Conservation (phyloP, 768 basidiomycete species). For the Cyclocybe cylindracea region DNA sequence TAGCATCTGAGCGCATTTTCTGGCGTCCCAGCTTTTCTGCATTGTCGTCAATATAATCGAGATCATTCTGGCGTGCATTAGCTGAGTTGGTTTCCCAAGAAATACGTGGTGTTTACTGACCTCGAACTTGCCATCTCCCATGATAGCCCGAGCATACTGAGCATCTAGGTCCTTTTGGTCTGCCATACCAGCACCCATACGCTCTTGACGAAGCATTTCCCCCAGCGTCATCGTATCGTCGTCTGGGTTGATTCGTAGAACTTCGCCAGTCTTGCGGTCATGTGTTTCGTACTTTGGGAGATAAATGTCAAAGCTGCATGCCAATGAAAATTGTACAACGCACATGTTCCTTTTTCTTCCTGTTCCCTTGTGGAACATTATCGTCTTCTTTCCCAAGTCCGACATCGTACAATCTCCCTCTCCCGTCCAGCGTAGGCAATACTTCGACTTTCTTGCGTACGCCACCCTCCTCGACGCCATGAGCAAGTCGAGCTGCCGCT, state of each 20-base stretch:
- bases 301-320: background rate
- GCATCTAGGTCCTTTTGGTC: slow-evolving; percentile 93
- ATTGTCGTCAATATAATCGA: slow-evolving; percentile 97
- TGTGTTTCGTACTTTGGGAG: slow-evolving; percentile 75
- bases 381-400: slow-evolving; percentile 74
- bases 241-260: slow-evolving; percentile 87
- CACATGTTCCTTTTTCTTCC: slow-evolving; percentile 77
- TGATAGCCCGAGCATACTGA: slow-evolving; percentile 85
- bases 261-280: slow-evolving; percentile 87
- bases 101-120: slow-evolving; percentile 37
- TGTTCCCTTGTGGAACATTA: slow-evolving; percentile 59
- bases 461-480: slow-evolving; percentile 42
- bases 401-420: slow-evolving; percentile 87
- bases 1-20: slow-evolving; percentile 95
- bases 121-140: slow-evolving; percentile 86
- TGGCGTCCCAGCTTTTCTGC: slow-evolving; percentile 89
- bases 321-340: slow-evolving; percentile 20
- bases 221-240: slow-evolving; percentile 86
- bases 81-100: background rate
- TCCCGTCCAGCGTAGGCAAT: slow-evolving; percentile 84
- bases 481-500: slow-evolving; percentile 52
- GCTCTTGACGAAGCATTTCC: slow-evolving; percentile 92
- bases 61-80: slow-evolving; percentile 61
- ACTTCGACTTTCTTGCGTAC: slow-evolving; percentile 73
- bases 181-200: slow-evolving; percentile 82